phyloP scores from a whole-genome alignment of 176 grass and related monocot species.

The Carex myosuroides region DNA sequence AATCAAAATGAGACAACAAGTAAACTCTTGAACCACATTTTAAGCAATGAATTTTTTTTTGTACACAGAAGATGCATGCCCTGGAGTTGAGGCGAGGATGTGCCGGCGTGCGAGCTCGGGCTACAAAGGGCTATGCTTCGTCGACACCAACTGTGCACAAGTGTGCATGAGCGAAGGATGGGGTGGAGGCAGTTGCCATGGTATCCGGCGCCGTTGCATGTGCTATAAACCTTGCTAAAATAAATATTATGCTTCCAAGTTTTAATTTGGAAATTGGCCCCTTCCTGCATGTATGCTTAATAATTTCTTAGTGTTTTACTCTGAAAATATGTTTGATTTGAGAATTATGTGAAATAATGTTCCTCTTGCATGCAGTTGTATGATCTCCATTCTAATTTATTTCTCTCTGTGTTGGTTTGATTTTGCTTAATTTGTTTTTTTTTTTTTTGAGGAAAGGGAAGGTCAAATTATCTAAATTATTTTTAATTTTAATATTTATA shows the following conservation, averaged over 20 bases:
- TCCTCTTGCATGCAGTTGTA: no score
- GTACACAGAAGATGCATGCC: background rate
- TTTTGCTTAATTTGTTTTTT: no score
- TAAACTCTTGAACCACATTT: background rate
- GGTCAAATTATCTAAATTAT: no score
- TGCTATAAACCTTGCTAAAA: slow-evolving; percentile 26
- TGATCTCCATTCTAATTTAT: background rate
- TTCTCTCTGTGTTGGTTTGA: no score
- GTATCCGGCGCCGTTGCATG: slow-evolving; percentile 24
- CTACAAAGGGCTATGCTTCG: slow-evolving; percentile 23
- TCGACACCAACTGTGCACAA: slow-evolving; percentile 15
- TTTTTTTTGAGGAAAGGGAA: no score
- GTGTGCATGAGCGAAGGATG: slow-evolving; percentile 26
- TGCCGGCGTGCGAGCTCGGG: background rate
- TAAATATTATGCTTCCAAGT: background rate
- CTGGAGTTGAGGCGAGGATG: background rate
- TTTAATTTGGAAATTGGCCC: background rate
- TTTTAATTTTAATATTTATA: no score
- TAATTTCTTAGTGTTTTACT: background rate
- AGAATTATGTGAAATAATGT: background rate
- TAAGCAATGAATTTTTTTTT: background rate
- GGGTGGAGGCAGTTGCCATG: slow-evolving; percentile 16
- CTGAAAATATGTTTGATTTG: background rate
- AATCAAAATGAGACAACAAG: background rate
- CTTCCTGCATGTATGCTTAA: background rate